These are phyloP conservation scores for Leccinum fibrillosum DNA, from an alignment of 768 basidiomycete species.

Conservation along the genomic window DNA sequence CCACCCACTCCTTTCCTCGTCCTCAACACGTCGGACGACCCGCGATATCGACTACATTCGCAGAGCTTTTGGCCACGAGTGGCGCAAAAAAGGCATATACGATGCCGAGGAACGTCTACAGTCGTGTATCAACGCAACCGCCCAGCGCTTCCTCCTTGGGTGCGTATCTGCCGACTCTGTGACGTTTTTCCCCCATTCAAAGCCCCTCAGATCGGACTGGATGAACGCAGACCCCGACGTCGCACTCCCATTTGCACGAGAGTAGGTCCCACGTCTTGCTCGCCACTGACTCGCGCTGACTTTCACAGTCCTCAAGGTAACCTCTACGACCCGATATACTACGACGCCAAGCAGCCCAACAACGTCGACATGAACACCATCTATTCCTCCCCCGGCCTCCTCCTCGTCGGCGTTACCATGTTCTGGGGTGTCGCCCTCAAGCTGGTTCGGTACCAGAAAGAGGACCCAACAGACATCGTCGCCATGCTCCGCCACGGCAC, in stretches of 20 bases:
- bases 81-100: constrained; percentile 41
- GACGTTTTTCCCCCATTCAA: neutral
- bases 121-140: constrained; percentile 55
- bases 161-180: constrained; percentile 11
- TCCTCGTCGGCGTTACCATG: constrained; percentile 59
- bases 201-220: constrained; percentile 47
- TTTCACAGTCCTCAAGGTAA: constrained; percentile 20
- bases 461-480: constrained; percentile 64
- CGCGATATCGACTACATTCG: constrained; percentile 68
- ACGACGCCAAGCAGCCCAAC: constrained; percentile 46
- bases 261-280: constrained; percentile 39
- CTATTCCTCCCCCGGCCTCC: constrained; percentile 53
- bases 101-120: constrained; percentile 57
- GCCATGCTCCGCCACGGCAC: constrained; percentile 64
- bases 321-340: constrained; percentile 59
- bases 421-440: constrained; percentile 74
- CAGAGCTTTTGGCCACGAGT: constrained; percentile 58
- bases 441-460: constrained; percentile 60
- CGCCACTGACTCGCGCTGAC: constrained; percentile 9
- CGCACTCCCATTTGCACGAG: constrained; percentile 61
- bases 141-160: constrained; percentile 47
- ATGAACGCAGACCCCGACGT: constrained; percentile 76
- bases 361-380: constrained; percentile 56
- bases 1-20: constrained; percentile 41
- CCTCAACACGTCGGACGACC: constrained; percentile 48